These are phyloP conservation scores for Lentinula detonsa DNA, from an alignment of 768 basidiomycete species.

Conservation along the genomic window DNA sequence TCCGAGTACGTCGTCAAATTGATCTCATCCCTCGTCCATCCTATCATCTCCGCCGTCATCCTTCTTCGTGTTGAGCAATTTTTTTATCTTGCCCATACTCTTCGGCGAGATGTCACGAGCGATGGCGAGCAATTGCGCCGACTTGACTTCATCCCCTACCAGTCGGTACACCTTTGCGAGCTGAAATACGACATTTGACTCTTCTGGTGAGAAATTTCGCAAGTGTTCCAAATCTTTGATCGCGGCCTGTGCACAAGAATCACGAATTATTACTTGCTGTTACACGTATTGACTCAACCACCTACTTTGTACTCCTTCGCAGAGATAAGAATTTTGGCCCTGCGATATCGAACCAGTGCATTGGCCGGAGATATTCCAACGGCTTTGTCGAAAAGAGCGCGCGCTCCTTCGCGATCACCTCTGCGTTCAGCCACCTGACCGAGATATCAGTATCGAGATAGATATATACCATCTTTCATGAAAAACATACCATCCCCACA, in stretches of 20 bases:
- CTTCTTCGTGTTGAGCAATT: conserved; percentile 63
- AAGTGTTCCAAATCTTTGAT: conserved; percentile 77
- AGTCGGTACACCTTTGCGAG: conserved; percentile 88
- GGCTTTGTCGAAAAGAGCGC: conserved; percentile 78
- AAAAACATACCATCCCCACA: conserved; percentile 82
- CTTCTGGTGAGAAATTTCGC: conserved; percentile 81
- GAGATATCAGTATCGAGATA: background rate
- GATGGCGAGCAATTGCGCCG: conserved; percentile 79
- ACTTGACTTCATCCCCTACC: conserved; percentile 70
- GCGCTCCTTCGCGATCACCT: conserved; percentile 69
- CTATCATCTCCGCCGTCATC: conserved; percentile 55
- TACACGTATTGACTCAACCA: conserved; percentile 13
- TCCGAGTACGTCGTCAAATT: background rate
- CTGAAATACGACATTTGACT: conserved; percentile 96
- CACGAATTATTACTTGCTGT: conserved; percentile 16
- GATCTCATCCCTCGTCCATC: conserved; percentile 70
- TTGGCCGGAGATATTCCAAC: conserved; percentile 78
- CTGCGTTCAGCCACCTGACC: conserved; percentile 82
- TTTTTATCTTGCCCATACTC: conserved; percentile 77
- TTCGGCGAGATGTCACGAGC: conserved; percentile 95
- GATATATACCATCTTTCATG: background rate
- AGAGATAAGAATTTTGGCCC: conserved; percentile 85
- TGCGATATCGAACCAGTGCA: conserved; percentile 89
- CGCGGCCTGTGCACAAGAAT: conserved; percentile 52
- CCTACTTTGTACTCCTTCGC: conserved; percentile 80